Base-by-base conservation (phyloP, 1,284 basidiomycete species). In the Sporisorium scitamineum region DNA sequence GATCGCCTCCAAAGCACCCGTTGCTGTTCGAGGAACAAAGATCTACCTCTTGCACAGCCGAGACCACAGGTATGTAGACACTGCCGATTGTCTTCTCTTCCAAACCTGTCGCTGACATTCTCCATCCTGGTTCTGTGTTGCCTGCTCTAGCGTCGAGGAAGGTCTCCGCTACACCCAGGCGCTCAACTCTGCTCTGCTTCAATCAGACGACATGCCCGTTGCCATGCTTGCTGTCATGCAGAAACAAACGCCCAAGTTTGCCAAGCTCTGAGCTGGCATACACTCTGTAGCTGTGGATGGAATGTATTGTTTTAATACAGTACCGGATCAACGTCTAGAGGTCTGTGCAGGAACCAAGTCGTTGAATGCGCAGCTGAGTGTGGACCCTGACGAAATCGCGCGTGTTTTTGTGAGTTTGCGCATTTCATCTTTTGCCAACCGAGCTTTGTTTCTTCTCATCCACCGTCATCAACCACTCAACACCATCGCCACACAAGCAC, bases 1-100 rank as follows among this genome's bases (percentile, higher is more conserved):
- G 1, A 92, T 96, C 51, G 92, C 93, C 1, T 69, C 71, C 48
- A 95, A 95, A 87, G 92, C 91, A 39, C 94, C 95, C 0, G 87
- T 97, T 0, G 94, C 94, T 0, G 90, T 94, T 0, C 80, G 89
- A 0, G 90, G 92, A 2, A 92, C 93, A n/a, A 97, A 97, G 87
- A 90, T 90, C 67, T 86, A 95, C 2, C 79, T 90, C 68, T 87
- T 88, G 59, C 92, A 95, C 86, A 88, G 92, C 1, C 86, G 92
- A 70, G 93, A 95, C 85, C 91, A 94, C 81, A 88, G 55, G 70
- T 77, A 67, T 37, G 70, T 65, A n/a, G 16, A 39, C n/a, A n/a
- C n/a, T 5, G 13, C 20, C 42, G 10, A 1, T 58, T 3, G 3
- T 6, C 45, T 45, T 42, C 14, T 39, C 24, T 41, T 5, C 13